Conservation (phyloP, 2,329 filamentous ascomycete genomes). For the Davidsoniella neocaledoniae region DNA sequence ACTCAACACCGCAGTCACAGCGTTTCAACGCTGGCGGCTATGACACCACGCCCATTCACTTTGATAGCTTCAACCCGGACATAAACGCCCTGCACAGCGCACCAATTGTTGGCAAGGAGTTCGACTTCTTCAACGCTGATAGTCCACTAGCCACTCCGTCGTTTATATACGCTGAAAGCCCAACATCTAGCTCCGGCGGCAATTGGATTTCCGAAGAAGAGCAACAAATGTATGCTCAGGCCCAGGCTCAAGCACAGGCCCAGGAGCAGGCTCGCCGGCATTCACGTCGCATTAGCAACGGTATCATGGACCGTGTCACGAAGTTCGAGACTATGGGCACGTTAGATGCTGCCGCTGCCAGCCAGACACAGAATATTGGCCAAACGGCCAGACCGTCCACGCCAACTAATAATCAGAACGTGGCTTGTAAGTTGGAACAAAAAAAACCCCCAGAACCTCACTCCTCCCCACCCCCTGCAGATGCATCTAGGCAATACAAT, state of each 20-base stretch:
- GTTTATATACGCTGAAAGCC: constrained; percentile 32
- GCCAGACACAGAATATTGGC: background rate
- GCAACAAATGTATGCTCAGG: constrained; percentile 14
- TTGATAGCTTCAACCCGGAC: constrained; percentile 26
- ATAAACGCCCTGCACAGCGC: constrained; percentile 8
- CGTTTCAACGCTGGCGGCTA: constrained; percentile 33
- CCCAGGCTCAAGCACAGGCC: constrained; percentile 23
- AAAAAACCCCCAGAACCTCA: background rate
- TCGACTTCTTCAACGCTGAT: constrained; percentile 32
- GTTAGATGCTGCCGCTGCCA: constrained; percentile 1
- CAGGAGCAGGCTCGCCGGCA: constrained; percentile 17
- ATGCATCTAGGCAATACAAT: too few relatives aligned
- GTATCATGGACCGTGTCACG: constrained; percentile 40
- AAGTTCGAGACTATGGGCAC: constrained; percentile 38
- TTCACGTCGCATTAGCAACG: constrained; percentile 37
- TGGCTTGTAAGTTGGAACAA: constrained; percentile 31
- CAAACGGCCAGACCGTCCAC: constrained; percentile 7
- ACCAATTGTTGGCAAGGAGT: constrained; percentile 25
- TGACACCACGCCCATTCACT: constrained; percentile 27
- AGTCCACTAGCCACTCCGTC: constrained; percentile 31
- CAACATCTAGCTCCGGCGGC: constrained; percentile 20
- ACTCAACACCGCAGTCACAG: constrained; percentile 36
- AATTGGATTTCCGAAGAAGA: constrained; percentile 37
- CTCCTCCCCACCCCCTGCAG: constrained; percentile 4
- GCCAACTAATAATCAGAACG: constrained; percentile 27